phyloP scores from a whole-genome alignment of 2,329 filamentous ascomycete genomes.

The Blumeria hordei region DNA sequence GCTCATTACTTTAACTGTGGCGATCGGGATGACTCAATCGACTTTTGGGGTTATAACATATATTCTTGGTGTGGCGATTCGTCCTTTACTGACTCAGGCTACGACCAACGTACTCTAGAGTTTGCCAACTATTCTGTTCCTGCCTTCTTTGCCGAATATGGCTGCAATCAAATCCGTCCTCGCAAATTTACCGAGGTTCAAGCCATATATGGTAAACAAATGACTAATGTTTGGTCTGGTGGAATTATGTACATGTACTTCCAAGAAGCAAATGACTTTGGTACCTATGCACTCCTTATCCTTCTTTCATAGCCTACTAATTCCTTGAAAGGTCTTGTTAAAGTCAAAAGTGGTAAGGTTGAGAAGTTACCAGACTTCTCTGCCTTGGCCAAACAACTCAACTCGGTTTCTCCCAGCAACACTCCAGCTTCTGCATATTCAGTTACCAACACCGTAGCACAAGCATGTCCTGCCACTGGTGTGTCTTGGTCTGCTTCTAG shows the following conservation, averaged over 20 bases:
- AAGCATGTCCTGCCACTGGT: slow-evolving; percentile 43
- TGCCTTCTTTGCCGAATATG: slow-evolving; percentile 96
- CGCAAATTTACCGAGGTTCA: slow-evolving; percentile 70
- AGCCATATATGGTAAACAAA: slow-evolving; percentile 54
- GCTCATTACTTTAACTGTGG: slow-evolving; percentile 93
- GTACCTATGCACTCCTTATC: slow-evolving; percentile 18
- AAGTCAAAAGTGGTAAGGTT: slow-evolving; percentile 32
- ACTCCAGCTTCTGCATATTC: slow-evolving; percentile 44
- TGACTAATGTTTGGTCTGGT: slow-evolving; percentile 76
- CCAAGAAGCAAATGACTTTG: slow-evolving; percentile 75
- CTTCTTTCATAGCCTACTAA: too few relatives aligned
- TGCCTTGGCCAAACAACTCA: slow-evolving; percentile 45
- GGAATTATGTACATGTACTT: slow-evolving; percentile 99
- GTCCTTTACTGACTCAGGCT: slow-evolving; percentile 52
- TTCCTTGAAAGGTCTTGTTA: slow-evolving; percentile 33
- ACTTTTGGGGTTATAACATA: slow-evolving; percentile 99
- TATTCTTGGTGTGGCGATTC: slow-evolving; percentile 96
- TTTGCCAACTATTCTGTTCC: slow-evolving; percentile 79
- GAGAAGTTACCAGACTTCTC: slow-evolving; percentile 51
- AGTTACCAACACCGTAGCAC: slow-evolving; percentile 43
- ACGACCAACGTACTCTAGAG: slow-evolving; percentile 59
- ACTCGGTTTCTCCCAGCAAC: slow-evolving; percentile 38
- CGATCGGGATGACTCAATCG: slow-evolving; percentile 39
- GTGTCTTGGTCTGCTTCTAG: slow-evolving; percentile 44
- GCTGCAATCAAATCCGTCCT: slow-evolving; percentile 51